A percentile compares a stretch with the other conserved stretches of the same genome.
phyloP scores from a whole-genome alignment of 2,329 filamentous ascomycete species.

The Coleophoma crateriformis region DNA sequence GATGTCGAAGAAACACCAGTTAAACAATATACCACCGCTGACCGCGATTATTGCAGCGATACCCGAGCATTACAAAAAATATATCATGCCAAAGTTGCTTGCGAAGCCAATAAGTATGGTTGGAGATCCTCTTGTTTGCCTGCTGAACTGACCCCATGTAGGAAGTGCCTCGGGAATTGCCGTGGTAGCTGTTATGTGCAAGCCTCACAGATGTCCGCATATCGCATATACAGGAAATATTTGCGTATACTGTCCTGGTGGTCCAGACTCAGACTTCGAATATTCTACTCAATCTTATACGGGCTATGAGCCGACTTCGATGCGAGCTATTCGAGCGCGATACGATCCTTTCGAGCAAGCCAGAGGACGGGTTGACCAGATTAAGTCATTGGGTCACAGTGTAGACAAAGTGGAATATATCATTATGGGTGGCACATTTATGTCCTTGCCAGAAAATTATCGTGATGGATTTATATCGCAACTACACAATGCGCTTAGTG shows the following conservation, averaged over 20 bases:
- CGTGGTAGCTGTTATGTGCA: constrained; percentile 99
- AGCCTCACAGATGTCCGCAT: constrained; percentile 94
- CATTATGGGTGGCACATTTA: constrained; percentile 99
- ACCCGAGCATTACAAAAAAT: constrained; percentile 99
- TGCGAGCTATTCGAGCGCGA: constrained; percentile 93
- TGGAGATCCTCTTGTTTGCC: not conserved
- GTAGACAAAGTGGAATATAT: constrained; percentile 99
- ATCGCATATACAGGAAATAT: constrained; percentile 99
- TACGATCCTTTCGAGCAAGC: constrained; percentile 99
- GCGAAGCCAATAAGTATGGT: constrained; percentile 85
- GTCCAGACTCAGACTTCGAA: constrained; percentile 97
- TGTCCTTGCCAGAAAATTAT: constrained; percentile 88
- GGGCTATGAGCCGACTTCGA: constrained; percentile 95
- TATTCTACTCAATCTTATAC: constrained; percentile 99
- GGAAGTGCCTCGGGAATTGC: constrained; percentile 94
- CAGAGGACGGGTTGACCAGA: constrained; percentile 89
- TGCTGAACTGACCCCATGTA: constrained; percentile 27
- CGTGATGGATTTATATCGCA: constrained; percentile 92
- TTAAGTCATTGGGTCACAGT: constrained; percentile 90
- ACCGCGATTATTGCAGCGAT: constrained; percentile 97
- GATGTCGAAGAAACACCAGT: constrained; percentile 85
- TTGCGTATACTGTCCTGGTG: constrained; percentile 96
- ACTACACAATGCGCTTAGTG: constrained; percentile 92
- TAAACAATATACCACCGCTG: constrained; percentile 82
- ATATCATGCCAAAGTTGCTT: constrained; percentile 91